Percentiles rank a stretch among this genome's conserved stretches.
These are phyloP conservation scores for Alternaria brassicae DNA, from an alignment of 2,329 filamentous ascomycete species.

Conservation along the genomic window DNA sequence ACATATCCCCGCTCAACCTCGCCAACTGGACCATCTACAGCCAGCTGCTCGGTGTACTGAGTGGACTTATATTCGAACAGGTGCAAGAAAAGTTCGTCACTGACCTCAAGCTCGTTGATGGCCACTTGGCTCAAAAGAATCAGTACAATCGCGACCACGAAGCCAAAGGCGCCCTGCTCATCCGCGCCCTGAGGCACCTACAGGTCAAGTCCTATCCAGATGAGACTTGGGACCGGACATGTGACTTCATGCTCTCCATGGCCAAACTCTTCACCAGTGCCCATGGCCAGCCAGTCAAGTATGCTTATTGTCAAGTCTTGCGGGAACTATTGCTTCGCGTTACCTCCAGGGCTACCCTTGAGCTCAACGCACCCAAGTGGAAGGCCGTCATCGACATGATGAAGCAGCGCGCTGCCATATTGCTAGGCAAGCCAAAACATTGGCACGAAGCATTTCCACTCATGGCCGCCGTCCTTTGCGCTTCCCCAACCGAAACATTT, in stretches of 20 bases:
- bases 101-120: constrained; percentile 80
- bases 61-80: constrained; percentile 84
- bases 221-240: constrained; percentile 82
- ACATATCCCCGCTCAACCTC: constrained; percentile 80
- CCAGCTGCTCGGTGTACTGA: constrained; percentile 94
- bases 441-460: constrained; percentile 90
- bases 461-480: constrained; percentile 84
- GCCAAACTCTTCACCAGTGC: constrained; percentile 83
- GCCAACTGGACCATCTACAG: constrained; percentile 97
- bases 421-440: constrained; percentile 90
- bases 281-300: constrained; percentile 89
- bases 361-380: constrained; percentile 85
- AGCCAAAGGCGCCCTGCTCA: constrained; percentile 82
- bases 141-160: constrained; percentile 73
- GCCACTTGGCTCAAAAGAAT: constrained; percentile 75
- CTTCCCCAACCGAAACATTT: constrained; percentile 85
- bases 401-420: constrained; percentile 78
- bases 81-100: constrained; percentile 82
- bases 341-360: constrained; percentile 77
- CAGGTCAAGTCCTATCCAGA: constrained; percentile 76
- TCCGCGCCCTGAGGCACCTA: constrained; percentile 90
- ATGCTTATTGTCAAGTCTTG: constrained; percentile 91
- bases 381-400: constrained; percentile 81
- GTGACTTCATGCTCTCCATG: constrained; percentile 83
- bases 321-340: constrained; percentile 87